Percentiles rank a stretch among this genome's conserved stretches.
Conservation (phyloP, 2,329 filamentous ascomycete species). For the Microdochium trichocladiopsis region DNA sequence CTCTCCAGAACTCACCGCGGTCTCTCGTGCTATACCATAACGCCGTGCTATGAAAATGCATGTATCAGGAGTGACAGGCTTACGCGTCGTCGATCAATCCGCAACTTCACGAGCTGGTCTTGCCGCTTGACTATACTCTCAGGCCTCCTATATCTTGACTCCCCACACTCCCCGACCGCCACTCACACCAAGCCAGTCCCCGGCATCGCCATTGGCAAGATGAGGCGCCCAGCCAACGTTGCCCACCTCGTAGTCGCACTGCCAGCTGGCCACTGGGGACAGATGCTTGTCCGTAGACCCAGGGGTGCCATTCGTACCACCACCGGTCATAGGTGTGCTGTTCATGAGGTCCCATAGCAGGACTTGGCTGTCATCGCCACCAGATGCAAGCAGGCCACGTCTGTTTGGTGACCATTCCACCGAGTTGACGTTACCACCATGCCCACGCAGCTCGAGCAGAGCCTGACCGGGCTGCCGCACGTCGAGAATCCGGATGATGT, state of each 20-base stretch:
- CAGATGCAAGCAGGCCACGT: conserved; percentile 82
- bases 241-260: conserved; percentile 79
- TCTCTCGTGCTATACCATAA: neutral
- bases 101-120: neutral
- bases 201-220: conserved; percentile 58
- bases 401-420: conserved; percentile 92
- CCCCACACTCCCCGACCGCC: conserved; percentile 79
- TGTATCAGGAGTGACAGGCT: neutral
- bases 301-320: conserved; percentile 37
- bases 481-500: conserved; percentile 87
- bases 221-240: conserved; percentile 82
- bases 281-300: conserved; percentile 49
- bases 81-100: neutral
- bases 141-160: conserved; percentile 33
- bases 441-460: conserved; percentile 84
- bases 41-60: conserved; percentile 1
- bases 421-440: conserved; percentile 78
- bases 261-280: conserved; percentile 70
- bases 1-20: neutral
- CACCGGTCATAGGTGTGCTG: conserved; percentile 38
- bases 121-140: neutral
- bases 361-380: conserved; percentile 86
- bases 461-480: conserved; percentile 95
- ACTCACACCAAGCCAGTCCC: conserved; percentile 79
- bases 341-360: conserved; percentile 91